Conservation (phyloP, 139 green algal species). For the Yamagishiella unicocca region DNA sequence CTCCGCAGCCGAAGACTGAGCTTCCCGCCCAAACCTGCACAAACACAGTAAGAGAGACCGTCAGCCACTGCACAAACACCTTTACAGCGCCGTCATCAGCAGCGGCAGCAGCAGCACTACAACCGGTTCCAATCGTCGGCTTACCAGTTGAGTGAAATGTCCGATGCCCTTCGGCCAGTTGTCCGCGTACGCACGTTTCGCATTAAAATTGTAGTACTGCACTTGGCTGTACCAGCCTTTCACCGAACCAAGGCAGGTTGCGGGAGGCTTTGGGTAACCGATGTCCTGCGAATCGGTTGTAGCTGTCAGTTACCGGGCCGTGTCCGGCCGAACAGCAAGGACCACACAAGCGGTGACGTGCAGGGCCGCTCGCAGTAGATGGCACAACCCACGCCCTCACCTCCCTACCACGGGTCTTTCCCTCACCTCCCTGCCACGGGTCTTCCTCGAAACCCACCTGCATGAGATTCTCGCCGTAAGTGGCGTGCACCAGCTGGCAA, state of each 20-base stretch:
- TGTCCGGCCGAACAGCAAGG: too few relatives aligned
- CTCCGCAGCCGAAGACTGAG: not conserved
- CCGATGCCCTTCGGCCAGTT: constrained; percentile 7
- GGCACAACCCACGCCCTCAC: not conserved
- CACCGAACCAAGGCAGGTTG: not conserved
- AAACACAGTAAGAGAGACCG: too few relatives aligned
- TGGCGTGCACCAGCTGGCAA: not conserved
- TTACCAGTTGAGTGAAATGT: constrained; percentile 1
- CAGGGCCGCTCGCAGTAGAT: too few relatives aligned
- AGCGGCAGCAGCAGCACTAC: too few relatives aligned
- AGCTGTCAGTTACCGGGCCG: too few relatives aligned
- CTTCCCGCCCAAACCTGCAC: not conserved
- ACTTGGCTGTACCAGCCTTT: not conserved
- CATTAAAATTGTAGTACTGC: not conserved
- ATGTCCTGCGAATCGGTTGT: not conserved
- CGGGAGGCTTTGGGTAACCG: not conserved
- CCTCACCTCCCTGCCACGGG: not conserved
- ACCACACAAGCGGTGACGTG: too few relatives aligned
- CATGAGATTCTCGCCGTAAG: constrained; percentile 21
- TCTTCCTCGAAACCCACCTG: not conserved
- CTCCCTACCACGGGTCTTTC: not conserved
- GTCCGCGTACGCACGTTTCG: not conserved
- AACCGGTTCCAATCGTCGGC: too few relatives aligned
- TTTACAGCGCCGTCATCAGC: too few relatives aligned
- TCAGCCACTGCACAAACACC: too few relatives aligned